phyloP scores from a whole-genome alignment of 139 green algal species.

The Microglena sp. region DNA sequence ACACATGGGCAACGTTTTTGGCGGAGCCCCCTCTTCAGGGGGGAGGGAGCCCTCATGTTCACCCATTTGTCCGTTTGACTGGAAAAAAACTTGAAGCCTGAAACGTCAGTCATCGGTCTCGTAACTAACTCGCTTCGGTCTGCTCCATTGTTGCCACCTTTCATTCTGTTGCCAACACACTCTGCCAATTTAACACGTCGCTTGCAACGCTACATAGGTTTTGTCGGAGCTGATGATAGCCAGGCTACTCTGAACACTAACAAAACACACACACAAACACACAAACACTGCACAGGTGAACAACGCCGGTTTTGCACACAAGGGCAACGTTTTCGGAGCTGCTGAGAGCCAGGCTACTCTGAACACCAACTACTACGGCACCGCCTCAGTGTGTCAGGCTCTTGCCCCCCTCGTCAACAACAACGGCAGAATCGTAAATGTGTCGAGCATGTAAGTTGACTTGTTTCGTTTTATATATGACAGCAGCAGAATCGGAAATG shows the following conservation, averaged over 20 bases:
- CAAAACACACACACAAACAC: not conserved
- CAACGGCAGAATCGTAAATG: not conserved
- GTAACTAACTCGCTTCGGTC: too few species aligned
- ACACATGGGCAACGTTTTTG: conserved; percentile 57
- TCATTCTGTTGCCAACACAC: too few species aligned
- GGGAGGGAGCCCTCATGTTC: too few species aligned
- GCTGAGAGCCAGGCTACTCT: conserved; percentile 31
- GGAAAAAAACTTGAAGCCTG: too few species aligned
- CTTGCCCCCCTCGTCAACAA: not conserved
- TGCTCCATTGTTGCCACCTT: too few species aligned
- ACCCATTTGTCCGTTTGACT: too few species aligned
- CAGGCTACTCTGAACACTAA: too few species aligned
- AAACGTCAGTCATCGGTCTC: too few species aligned
- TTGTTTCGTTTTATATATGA: too few species aligned
- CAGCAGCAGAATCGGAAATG: too few species aligned
- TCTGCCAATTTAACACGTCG: not conserved
- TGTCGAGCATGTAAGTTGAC: not conserved
- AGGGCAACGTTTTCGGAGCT: conserved; percentile 54
- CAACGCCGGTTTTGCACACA: conserved; percentile 44
- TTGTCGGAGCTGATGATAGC: conserved; percentile 54
- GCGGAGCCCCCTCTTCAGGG: too few species aligned
- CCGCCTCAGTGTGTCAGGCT: not conserved
- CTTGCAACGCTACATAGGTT: too few species aligned
- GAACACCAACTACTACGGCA: conserved; percentile 11
- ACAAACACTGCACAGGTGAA: not conserved